phyloP scores from a whole-genome alignment of 306 rosid genomes.

The Acacia confusa region DNA sequence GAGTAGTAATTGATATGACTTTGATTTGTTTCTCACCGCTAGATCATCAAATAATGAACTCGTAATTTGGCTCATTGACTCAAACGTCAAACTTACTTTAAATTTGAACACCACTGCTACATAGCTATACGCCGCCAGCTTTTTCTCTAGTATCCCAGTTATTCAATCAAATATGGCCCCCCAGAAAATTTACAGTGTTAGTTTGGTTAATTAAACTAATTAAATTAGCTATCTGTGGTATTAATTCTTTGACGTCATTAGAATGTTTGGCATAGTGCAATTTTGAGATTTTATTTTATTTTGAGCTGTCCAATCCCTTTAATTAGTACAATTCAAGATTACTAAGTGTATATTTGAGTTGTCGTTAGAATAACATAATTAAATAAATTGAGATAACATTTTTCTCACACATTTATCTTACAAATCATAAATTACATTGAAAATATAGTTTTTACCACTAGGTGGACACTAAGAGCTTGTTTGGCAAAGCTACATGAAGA shows the following conservation, averaged over 20 bases:
- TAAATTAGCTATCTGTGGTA: no score
- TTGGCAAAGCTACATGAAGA: no score
- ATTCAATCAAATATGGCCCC: not conserved
- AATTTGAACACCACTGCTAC: not conserved
- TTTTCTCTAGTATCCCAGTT: not conserved
- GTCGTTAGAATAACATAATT: no score
- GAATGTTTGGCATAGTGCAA: no score
- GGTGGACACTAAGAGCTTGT: no score
- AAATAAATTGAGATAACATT: no score
- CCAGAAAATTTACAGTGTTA: not conserved
- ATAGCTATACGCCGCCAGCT: not conserved
- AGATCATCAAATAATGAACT: not conserved
- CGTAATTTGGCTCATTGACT: not conserved
- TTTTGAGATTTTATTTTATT: not conserved
- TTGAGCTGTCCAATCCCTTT: not conserved
- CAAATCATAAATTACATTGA: no score
- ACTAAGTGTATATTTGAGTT: no score
- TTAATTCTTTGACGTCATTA: not conserved
- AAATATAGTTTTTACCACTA: no score
- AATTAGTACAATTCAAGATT: not conserved
- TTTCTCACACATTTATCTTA: no score
- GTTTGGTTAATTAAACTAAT: not conserved
- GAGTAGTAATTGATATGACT: not conserved
- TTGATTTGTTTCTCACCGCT: not conserved
- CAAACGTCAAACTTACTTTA: not conserved